Evolutionary conservation across 257 asterid species (phyloP).

Genomic region (Paulownia fortunei): DNA sequence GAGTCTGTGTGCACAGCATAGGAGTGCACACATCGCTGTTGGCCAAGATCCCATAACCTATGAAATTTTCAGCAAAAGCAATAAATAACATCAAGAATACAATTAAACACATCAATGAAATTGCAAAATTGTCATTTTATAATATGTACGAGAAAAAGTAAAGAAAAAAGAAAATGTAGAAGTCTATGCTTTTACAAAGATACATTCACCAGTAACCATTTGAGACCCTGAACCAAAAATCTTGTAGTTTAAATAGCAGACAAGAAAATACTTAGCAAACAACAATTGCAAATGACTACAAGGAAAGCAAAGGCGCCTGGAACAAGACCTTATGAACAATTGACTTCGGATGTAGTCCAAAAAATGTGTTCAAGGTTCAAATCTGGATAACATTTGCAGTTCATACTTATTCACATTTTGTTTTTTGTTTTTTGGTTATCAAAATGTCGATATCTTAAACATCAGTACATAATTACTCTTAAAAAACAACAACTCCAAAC

Average conservation of each 20-base stretch:
- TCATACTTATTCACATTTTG: not conserved
- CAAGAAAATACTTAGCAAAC: not conserved
- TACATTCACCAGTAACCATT: constrained; percentile 14
- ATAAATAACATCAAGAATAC: constrained; percentile 2
- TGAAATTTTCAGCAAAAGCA: not conserved
- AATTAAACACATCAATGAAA: constrained; percentile 11
- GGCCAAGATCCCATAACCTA: constrained; percentile 94
- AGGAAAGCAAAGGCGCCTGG: not conserved
- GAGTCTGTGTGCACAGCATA: constrained; percentile 95
- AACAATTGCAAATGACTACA: not conserved
- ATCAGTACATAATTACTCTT: not conserved
- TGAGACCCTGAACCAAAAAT: constrained; percentile 14
- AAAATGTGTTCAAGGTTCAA: constrained; percentile 1
- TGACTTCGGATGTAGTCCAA: not conserved
- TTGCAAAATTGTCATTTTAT: not conserved
- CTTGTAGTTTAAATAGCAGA: not conserved
- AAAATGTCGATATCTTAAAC: not conserved
- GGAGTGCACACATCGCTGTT: constrained; percentile 89
- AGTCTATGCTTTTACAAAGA: not conserved
- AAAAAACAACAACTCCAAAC: not conserved
- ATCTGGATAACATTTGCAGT: not conserved
- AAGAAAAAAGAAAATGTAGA: not conserved
- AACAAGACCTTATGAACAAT: not conserved
- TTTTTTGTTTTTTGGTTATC: no score
- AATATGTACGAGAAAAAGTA: not conserved